phyloP scores from a whole-genome alignment of 1,139 yeast species.

The Wickerhamomyces sp. region DNA sequence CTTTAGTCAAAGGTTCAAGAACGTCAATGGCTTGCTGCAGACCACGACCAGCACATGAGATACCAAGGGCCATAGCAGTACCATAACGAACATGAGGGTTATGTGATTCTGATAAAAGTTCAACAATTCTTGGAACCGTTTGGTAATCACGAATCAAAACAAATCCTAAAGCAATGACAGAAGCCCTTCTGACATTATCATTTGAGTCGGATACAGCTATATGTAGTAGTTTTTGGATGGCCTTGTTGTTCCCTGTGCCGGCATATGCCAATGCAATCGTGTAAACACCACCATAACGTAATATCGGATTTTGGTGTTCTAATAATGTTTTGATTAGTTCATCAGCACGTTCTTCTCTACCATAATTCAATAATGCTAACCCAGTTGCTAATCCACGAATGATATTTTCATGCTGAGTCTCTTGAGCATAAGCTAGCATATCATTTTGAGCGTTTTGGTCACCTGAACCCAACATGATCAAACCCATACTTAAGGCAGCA shows the following conservation, averaged over 20 bases:
- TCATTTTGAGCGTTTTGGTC: constrained; percentile 67
- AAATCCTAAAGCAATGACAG: constrained; percentile 93
- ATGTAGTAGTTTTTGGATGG: constrained; percentile 82
- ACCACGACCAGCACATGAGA: constrained; percentile 95
- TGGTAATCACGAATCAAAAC: constrained; percentile 86
- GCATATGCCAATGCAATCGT: constrained; percentile 94
- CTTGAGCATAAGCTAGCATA: constrained; percentile 89
- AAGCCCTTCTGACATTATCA: constrained; percentile 95
- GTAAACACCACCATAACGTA: constrained; percentile 95
- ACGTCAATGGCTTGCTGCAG: constrained; percentile 86
- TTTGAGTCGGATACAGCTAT: constrained; percentile 95
- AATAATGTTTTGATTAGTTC: constrained; percentile 62
- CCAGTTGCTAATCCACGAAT: constrained; percentile 91
- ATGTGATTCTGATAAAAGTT: constrained; percentile 87
- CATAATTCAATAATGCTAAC: constrained; percentile 80
- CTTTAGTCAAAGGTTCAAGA: constrained; percentile 87
- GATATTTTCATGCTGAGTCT: constrained; percentile 93
- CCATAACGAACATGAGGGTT: constrained; percentile 99
- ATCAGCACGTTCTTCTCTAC: constrained; percentile 81
- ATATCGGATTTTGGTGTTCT: constrained; percentile 72
- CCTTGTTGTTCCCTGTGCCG: constrained; percentile 89
- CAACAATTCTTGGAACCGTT: constrained; percentile 93
- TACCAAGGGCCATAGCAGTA: constrained; percentile 95
- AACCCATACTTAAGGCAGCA: constrained; percentile 95
- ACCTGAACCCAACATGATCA: constrained; percentile 94